Evolutionary conservation across 306 rosid species (phyloP).

Genomic region (Morella rubra): DNA sequence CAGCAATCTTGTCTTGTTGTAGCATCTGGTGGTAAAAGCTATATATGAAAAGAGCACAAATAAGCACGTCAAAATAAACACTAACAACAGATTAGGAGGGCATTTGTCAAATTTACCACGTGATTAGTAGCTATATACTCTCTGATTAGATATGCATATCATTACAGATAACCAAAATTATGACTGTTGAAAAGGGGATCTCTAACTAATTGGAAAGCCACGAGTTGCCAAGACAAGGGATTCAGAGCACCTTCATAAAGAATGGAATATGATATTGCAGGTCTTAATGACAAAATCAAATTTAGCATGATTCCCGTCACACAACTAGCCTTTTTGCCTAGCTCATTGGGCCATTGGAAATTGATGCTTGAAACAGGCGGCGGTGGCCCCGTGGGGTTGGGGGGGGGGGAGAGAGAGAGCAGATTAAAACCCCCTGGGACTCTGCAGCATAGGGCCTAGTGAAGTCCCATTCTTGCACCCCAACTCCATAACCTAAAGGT

Average conservation of each 20-base stretch:
- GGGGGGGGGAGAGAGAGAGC: no score
- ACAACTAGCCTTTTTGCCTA: neutral
- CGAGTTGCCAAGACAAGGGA: neutral
- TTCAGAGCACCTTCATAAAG: neutral
- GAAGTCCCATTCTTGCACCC: neutral
- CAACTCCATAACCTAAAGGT: neutral
- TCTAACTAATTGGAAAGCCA: neutral
- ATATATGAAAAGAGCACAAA: neutral
- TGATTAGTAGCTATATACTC: neutral
- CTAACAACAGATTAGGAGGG: neutral
- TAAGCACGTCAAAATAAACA: conserved; percentile 10
- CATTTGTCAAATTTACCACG: neutral
- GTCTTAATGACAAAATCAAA: neutral
- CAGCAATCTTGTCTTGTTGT: conserved; percentile 79
- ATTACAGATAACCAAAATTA: neutral
- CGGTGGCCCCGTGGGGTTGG: no score
- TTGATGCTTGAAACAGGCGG: neutral
- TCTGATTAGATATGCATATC: neutral
- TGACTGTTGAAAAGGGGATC: neutral
- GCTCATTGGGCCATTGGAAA: neutral
- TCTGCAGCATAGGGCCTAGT: no score
- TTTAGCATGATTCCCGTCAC: neutral
- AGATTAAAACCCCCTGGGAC: no score
- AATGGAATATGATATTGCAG: neutral
- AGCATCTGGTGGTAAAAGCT: conserved; percentile 62